Evolutionary conservation across 2,329 filamentous ascomycete genomes (phyloP).

Genomic region (Fusarium chlamydosporum): DNA sequence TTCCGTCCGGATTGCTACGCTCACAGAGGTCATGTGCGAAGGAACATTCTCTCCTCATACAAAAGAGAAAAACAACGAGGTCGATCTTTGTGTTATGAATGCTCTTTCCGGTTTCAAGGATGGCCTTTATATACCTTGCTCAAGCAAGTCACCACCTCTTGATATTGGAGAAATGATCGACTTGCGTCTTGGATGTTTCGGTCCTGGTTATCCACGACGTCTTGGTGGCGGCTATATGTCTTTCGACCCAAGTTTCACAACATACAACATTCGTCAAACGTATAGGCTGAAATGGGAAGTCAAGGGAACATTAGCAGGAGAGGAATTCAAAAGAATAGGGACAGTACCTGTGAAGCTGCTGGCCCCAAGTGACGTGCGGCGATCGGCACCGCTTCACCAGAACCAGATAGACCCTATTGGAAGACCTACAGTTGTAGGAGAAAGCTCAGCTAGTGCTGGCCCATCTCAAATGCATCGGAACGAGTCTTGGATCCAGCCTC

Average conservation of each 20-base stretch:
- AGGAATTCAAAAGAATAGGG: neutral
- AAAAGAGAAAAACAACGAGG: neutral
- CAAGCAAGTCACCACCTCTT: slow-evolving; percentile 1
- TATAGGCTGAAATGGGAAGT: slow-evolving; percentile 47
- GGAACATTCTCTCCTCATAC: neutral
- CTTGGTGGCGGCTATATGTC: neutral
- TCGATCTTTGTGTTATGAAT: slow-evolving; percentile 16
- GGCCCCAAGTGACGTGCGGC: slow-evolving; percentile 19
- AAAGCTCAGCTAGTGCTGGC: neutral
- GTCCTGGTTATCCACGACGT: neutral
- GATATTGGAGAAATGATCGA: slow-evolving; percentile 32
- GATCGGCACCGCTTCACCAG: neutral
- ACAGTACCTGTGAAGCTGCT: slow-evolving; percentile 11
- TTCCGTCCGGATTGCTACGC: slow-evolving; percentile 13
- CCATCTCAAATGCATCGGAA: neutral
- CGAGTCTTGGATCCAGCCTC: slow-evolving; percentile 28
- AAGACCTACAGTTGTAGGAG: neutral
- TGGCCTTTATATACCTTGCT: slow-evolving; percentile 26
- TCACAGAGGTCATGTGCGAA: slow-evolving; percentile 23
- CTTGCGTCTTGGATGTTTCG: slow-evolving; percentile 19
- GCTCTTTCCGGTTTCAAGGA: neutral
- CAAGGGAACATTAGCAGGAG: slow-evolving; percentile 2
- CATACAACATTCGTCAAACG: slow-evolving; percentile 50
- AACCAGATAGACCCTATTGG: too few relatives aligned
- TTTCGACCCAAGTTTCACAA: slow-evolving; percentile 47